Base-by-base conservation (phyloP, 2,329 filamentous ascomycete species). In the Cordyceps pruinosa region DNA sequence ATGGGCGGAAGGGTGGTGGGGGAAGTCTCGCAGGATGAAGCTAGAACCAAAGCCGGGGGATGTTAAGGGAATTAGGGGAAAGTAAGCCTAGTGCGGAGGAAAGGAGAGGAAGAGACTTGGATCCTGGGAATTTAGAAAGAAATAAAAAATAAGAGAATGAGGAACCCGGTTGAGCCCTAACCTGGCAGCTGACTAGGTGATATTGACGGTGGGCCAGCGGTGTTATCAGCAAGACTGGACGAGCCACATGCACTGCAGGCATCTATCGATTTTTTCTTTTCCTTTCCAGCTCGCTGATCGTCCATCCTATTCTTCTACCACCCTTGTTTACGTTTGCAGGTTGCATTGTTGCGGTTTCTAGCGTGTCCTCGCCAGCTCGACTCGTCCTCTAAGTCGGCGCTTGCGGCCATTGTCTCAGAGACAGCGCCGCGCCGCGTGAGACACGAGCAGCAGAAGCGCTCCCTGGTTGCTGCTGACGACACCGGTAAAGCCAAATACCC, bases 211-310 rank as follows among this genome's bases (percentile, higher is more conserved):
- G 54, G 54, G 54, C 54, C 54, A 28, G n/a, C 25, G 23, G 21
- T 28, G 50, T 53, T 55, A 56, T 56, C 53, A 56, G 44, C 37
- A 56, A 56, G 30, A 35, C 45, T 49, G 26, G 34, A 39, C 15
- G 50, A 53, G 50, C 26, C 39, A 53, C 50, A 15, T 42, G 4
- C 15, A 9, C 5, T 17, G 6, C 9, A 28, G 28, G 8, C 26
- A 26, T 45, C n/a, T 54, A 28, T 34, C 12, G 9, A 17, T 26
- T 9, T 35, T 37, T 28, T 28, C 10, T 19, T 26, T 2, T 53
- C 21, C 15, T 37, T 35, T 23, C 12, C n/a, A 21, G 26, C 9
- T 10, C 23, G 19, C 42, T 28, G 19, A 23, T 26, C 17, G 8
- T 41, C 34, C 32, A 34, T 37, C 7, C 8, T 5, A 34, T 39